These are phyloP conservation scores for Knoxia roxburghii DNA, from an alignment of 257 asterid genomes.

Conservation along the genomic window DNA sequence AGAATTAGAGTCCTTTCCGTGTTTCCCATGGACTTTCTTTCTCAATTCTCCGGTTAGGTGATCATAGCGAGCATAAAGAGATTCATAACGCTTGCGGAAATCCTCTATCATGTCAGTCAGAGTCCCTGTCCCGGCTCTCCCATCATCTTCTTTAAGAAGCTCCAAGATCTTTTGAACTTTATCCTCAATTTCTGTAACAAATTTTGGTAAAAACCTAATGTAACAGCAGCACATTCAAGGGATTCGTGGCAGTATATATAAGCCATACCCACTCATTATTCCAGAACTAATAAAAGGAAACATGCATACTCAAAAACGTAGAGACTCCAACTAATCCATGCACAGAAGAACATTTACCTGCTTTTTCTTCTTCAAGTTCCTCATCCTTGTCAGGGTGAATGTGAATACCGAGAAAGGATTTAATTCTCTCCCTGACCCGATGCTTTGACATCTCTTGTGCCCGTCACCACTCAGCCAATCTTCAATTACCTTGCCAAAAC, in stretches of 20 bases:
- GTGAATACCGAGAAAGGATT: slow-evolving; percentile 49
- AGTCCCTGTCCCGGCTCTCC: slow-evolving; percentile 44
- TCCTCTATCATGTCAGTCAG: slow-evolving; percentile 50
- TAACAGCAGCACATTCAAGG: neutral
- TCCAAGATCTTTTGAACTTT: slow-evolving; percentile 65
- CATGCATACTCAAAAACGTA: neutral
- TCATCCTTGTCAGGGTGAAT: slow-evolving; percentile 48
- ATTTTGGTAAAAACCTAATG: slow-evolving; percentile 1
- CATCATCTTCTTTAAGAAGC: slow-evolving; percentile 46
- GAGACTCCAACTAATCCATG: neutral
- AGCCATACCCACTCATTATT: no score
- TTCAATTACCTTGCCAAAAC: slow-evolving; percentile 3
- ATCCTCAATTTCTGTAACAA: slow-evolving; percentile 61
- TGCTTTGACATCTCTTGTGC: slow-evolving; percentile 53
- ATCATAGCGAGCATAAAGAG: slow-evolving; percentile 66
- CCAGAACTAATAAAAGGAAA: neutral
- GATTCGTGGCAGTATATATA: neutral
- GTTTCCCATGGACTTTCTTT: slow-evolving; percentile 42
- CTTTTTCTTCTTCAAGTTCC: slow-evolving; percentile 53
- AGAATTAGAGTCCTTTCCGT: slow-evolving; percentile 35
- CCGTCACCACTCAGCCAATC: slow-evolving; percentile 19
- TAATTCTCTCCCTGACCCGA: slow-evolving; percentile 40
- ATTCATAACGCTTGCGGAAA: slow-evolving; percentile 57
- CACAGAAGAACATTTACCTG: slow-evolving; percentile 40
- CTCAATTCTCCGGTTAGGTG: slow-evolving; percentile 69